Conservation (phyloP, 257 asterid genomes). For the Primulina tabacum region DNA sequence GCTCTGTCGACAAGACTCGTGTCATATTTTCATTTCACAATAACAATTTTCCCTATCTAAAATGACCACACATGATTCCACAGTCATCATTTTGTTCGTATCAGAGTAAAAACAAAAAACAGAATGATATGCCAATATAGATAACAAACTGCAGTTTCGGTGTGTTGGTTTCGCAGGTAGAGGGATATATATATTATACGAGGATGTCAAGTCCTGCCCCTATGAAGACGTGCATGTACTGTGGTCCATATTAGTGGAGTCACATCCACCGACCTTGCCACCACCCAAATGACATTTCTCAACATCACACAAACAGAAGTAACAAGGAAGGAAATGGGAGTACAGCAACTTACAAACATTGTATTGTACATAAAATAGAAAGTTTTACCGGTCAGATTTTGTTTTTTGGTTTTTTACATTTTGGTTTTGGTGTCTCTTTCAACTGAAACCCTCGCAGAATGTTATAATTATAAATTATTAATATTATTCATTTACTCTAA, state of each 20-base stretch:
- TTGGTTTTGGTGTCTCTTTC: constrained; percentile 26
- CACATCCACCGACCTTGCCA: constrained; percentile 66
- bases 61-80: neutral
- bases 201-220: constrained; percentile 93
- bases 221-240: constrained; percentile 91
- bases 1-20: neutral
- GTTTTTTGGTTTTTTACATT: constrained; percentile 14
- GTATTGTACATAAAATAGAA: constrained; percentile 45
- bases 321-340: constrained; percentile 21
- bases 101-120: neutral
- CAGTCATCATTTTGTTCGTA: neutral
- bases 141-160: neutral
- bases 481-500: constrained; percentile 20
- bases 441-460: constrained; percentile 31
- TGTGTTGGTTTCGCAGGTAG: constrained; percentile 44
- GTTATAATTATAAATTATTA: constrained; percentile 35
- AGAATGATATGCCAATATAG: neutral
- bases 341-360: constrained; percentile 21
- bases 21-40: neutral
- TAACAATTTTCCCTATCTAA: neutral
- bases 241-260: constrained; percentile 89
- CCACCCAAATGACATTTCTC: constrained; percentile 42
- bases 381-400: constrained; percentile 23
- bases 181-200: constrained; percentile 88
- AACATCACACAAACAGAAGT: constrained; percentile 18